Evolutionary conservation across 345 rosid genomes (phyloP), one percentile per base, ranked within the genome.

Genomic region (Adansonia digitata): DNA sequence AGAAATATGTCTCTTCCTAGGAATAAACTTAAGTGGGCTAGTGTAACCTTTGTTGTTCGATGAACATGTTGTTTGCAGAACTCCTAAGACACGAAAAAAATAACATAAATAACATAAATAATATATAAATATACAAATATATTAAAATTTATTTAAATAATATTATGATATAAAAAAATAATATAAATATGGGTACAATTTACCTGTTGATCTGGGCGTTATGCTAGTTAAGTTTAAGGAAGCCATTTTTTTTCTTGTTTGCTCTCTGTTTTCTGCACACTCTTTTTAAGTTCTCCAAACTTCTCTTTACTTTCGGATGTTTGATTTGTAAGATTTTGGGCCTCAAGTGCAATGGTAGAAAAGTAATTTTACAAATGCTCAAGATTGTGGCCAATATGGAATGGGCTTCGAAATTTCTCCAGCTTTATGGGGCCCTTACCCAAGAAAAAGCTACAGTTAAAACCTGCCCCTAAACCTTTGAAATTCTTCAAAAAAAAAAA

Each of bases 161-260:
- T n/a, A n/a, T n/a, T n/a, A n/a, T n/a, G n/a, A n/a, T n/a, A n/a
- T n/a, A n/a, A n/a, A n/a, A n/a, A n/a, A n/a, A n/a, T n/a, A n/a
- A n/a, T n/a, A n/a, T n/a, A n/a, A n/a, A n/a, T n/a, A n/a, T n/a
- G n/a, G n/a, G n/a, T n/a, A n/a, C n/a, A n/a, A n/a, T n/a, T n/a
- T n/a, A n/a, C n/a, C n/a, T 42, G 46, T n/a, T n/a, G n/a, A n/a
- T n/a, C n/a, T n/a, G n/a, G n/a, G n/a, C n/a, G n/a, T n/a, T 68
- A 39, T 65, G 22, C 12, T 39, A 55, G 78, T 60, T 62, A 84
- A 76, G 77, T 75, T 77, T 26, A 86, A 52, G 69, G 88, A 64
- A 43, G 91, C 84, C 91, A 88, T 87, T 73, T 18, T 8, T 4
- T 63, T 37, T 22, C 5, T 5, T 13, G 24, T 12, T 40, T 40